Percentiles rank a stretch among this genome's conserved stretches.
Evolutionary conservation across 805 yeast genomes (phyloP).

Genomic region (Myxozyma udenii): DNA sequence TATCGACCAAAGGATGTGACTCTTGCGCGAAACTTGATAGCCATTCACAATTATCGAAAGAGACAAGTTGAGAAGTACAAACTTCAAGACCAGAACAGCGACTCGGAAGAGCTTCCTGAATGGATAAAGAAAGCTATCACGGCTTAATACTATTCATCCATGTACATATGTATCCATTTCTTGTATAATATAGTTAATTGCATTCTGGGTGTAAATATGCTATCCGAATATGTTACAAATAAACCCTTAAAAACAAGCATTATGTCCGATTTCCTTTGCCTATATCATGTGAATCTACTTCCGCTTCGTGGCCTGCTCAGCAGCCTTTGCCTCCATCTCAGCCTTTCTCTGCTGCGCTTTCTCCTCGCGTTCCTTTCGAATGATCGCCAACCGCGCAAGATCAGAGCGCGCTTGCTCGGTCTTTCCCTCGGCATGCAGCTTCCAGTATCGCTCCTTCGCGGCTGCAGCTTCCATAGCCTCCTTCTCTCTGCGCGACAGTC

Average conservation of each 20-base stretch:
- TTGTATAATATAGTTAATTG: too few relatives aligned
- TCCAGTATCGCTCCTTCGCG: slow-evolving; percentile 28
- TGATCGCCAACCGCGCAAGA: slow-evolving; percentile 51
- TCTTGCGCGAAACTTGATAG: background rate
- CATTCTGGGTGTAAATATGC: too few relatives aligned
- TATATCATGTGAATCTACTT: too few relatives aligned
- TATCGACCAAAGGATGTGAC: slow-evolving; percentile 5
- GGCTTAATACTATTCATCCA: too few relatives aligned
- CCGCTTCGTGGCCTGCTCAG: slow-evolving; percentile 18
- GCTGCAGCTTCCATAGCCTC: slow-evolving; percentile 30
- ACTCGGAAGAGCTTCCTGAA: background rate
- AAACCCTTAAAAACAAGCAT: too few relatives aligned
- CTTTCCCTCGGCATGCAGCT: slow-evolving; percentile 29
- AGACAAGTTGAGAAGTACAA: slow-evolving; percentile 8
- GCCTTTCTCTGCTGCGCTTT: slow-evolving; percentile 27
- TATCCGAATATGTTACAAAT: too few relatives aligned
- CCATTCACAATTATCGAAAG: slow-evolving; percentile 4
- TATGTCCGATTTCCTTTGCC: too few relatives aligned
- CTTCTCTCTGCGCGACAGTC: slow-evolving; percentile 25
- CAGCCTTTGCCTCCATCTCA: slow-evolving; percentile 24
- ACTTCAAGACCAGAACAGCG: background rate
- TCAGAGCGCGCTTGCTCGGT: slow-evolving; percentile 63
- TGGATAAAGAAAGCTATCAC: too few relatives aligned
- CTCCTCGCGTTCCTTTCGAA: slow-evolving; percentile 28
- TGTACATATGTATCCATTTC: too few relatives aligned